phyloP scores from a whole-genome alignment of 2,329 filamentous ascomycete genomes.

The Achaetomium macrosporum region DNA sequence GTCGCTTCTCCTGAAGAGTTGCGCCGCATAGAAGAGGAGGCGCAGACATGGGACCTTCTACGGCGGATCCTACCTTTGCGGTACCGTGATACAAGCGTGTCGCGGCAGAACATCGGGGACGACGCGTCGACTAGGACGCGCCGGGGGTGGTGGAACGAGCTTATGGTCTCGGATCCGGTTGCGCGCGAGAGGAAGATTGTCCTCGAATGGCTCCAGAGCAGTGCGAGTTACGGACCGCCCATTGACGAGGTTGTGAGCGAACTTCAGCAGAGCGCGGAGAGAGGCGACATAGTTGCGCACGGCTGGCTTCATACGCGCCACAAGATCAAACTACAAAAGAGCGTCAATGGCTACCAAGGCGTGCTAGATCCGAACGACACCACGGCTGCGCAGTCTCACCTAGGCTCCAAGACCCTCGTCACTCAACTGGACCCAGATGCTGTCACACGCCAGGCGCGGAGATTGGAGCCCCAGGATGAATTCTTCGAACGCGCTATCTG shows the following conservation, averaged over 20 bases:
- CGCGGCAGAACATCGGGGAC: slow-evolving; percentile 19
- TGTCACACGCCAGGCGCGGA: slow-evolving; percentile 68
- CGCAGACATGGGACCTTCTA: slow-evolving; percentile 85
- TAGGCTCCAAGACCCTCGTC: slow-evolving; percentile 58
- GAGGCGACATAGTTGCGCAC: slow-evolving; percentile 75
- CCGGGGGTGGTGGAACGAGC: slow-evolving; percentile 57
- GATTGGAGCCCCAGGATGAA: slow-evolving; percentile 74
- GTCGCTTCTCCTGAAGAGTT: slow-evolving; percentile 38
- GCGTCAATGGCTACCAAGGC: slow-evolving; percentile 61
- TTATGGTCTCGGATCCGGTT: slow-evolving; percentile 64
- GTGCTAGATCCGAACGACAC: slow-evolving; percentile 58
- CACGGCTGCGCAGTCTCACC: slow-evolving; percentile 49
- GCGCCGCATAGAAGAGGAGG: slow-evolving; percentile 70
- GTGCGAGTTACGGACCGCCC: slow-evolving; percentile 62
- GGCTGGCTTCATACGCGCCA: slow-evolving; percentile 91
- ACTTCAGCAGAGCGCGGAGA: slow-evolving; percentile 67
- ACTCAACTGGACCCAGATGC: slow-evolving; percentile 93
- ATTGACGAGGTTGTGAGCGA: slow-evolving; percentile 72
- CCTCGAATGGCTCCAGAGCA: slow-evolving; percentile 79
- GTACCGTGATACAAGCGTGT: slow-evolving; percentile 44
- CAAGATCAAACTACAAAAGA: slow-evolving; percentile 85
- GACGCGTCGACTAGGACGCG: slow-evolving; percentile 25
- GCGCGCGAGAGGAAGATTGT: slow-evolving; percentile 75
- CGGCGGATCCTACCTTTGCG: slow-evolving; percentile 66
- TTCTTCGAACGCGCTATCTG: slow-evolving; percentile 88